Base-by-base conservation (phyloP, 1,139 yeast species). In the Debaryomyces fabryi region DNA sequence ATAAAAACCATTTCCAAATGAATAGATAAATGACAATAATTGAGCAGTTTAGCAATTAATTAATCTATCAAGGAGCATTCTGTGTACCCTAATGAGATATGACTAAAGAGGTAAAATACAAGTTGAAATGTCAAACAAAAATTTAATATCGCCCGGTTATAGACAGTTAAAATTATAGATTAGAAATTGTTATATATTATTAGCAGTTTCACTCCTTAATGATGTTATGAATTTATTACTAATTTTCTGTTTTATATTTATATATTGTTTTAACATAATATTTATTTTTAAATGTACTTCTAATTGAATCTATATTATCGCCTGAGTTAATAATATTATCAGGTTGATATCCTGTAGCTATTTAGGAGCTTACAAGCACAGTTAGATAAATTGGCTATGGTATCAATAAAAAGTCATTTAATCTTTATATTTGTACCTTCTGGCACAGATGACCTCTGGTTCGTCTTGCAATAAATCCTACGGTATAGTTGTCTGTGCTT, bases 141-240 rank as follows among this genome's bases (percentile, higher is more conserved):
- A 20, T 12, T 16, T 15, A 39, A 39, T 21, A 16, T 40, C 36
- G 20, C 24, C 15, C 24, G 33, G 20, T 40, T 40, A 40, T 40
- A 40, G 43, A 40, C 43, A 40, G 30, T 40, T 40, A 40, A 40
- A 40, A 40, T 40, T 40, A 40, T 40, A 40, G 43, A 40, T 29
- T 30, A 40, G 36, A 40, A 15, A 30, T 30, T 40, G 36, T 30
- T 30, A 39, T 16, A 15, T 25, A 12, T 18, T 9, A 18, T 20
- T 29, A 20, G 13, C 23, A 40, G 21, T 30, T 20, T 18, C 42
- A 27, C 42, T 27, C 43, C 43, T 29, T 40, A 40, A 40, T 40
- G 43, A 40, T 25, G 36, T 40, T 40, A 40, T 30, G 43, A 30
- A 40, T 2, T 40, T 39, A 39, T 39, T 39, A 16, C 21, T 39